phyloP scores from a whole-genome alignment of 129 eudicot genomes.

The Oenanthe sinensis region DNA sequence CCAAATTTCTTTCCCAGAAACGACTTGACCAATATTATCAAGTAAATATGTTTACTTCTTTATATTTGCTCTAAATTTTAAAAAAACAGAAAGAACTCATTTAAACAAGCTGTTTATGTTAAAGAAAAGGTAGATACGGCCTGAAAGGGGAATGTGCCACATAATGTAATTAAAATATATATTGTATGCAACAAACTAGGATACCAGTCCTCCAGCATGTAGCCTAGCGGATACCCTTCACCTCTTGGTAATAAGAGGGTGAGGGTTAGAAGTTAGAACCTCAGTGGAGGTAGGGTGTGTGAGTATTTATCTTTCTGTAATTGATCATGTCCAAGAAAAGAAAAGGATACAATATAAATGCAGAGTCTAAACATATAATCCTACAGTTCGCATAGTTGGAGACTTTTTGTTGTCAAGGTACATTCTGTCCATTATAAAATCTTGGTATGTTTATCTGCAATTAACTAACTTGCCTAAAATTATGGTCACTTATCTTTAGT shows the following conservation, averaged over 20 bases:
- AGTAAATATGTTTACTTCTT: neutral
- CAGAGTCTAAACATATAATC: neutral
- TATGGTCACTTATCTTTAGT: neutral
- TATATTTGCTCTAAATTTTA: neutral
- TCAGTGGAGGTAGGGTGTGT: neutral
- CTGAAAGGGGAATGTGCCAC: neutral
- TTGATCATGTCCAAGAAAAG: neutral
- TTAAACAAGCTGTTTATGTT: neutral
- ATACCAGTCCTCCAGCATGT: neutral
- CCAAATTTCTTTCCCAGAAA: neutral
- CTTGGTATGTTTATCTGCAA: neutral
- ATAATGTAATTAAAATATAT: too few relatives aligned
- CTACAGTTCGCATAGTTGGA: neutral
- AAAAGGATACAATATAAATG: neutral
- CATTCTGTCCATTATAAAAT: neutral
- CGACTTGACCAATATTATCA: neutral
- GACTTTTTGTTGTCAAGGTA: neutral
- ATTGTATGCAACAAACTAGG: neutral
- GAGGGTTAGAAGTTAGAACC: neutral
- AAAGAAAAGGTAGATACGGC: neutral
- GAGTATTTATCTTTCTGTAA: neutral
- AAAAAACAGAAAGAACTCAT: neutral
- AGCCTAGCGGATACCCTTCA: neutral
- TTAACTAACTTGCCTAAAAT: neutral
- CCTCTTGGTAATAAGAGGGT: neutral